Conservation (phyloP, 768 basidiomycete genomes). For the Amanita inopinata region DNA sequence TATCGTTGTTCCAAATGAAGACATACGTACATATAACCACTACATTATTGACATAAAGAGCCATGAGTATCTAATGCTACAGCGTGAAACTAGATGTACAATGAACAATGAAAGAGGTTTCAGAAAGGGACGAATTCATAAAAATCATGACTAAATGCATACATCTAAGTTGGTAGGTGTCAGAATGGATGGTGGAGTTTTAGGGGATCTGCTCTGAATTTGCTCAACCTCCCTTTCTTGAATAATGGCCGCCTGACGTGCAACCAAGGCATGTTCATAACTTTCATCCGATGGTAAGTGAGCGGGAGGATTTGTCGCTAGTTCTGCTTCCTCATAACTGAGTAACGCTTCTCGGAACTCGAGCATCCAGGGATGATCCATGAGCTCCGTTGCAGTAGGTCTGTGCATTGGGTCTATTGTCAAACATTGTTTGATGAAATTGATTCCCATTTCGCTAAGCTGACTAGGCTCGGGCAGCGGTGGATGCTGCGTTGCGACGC, state of each 20-base stretch:
- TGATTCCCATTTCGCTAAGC: slow-evolving; percentile 81
- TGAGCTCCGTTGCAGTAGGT: slow-evolving; percentile 77
- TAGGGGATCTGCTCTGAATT: slow-evolving; percentile 43
- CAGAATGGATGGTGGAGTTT: slow-evolving; percentile 30
- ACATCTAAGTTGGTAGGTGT: slow-evolving; percentile 7
- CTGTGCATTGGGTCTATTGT: slow-evolving; percentile 78
- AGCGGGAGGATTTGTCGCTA: slow-evolving; percentile 36
- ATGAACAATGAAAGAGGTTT: not conserved
- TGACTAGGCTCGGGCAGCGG: slow-evolving; percentile 89
- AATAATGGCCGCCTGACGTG: slow-evolving; percentile 45
- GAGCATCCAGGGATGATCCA: slow-evolving; percentile 86
- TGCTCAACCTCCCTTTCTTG: slow-evolving; percentile 54
- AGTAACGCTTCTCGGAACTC: slow-evolving; percentile 66
- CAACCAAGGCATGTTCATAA: slow-evolving; percentile 40
- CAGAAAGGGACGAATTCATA: not conserved
- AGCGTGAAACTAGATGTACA: slow-evolving; percentile 18
- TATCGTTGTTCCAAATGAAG: not conserved
- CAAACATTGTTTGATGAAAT: slow-evolving; percentile 88
- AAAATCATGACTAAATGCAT: not conserved
- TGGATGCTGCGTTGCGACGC: slow-evolving; percentile 93
- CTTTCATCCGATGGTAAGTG: slow-evolving; percentile 38
- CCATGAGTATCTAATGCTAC: slow-evolving; percentile 1
- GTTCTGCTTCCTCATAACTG: slow-evolving; percentile 58
- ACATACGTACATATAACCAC: not conserved
- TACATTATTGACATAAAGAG: not conserved